phyloP scores from a whole-genome alignment of 169 alveolate species.

The Plasmodium blacklocki region DNA sequence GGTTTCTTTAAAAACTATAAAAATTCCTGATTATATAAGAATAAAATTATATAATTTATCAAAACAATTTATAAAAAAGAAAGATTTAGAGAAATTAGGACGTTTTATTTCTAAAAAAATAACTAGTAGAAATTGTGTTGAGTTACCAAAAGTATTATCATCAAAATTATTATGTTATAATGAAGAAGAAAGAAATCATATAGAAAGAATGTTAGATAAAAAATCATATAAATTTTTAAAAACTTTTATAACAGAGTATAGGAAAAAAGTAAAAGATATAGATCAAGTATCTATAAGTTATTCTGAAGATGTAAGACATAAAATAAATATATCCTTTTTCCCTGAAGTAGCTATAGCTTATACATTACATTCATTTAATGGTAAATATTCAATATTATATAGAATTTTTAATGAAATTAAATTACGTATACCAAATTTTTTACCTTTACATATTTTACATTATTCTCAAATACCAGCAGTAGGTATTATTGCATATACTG shows the following conservation, averaged over 20 bases:
- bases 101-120: conserved; percentile 78
- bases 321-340: conserved; percentile 42
- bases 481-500: conserved; percentile 71
- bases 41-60: conserved; percentile 79
- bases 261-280: conserved; percentile 81
- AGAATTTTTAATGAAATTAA: conserved; percentile 85
- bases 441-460: conserved; percentile 22
- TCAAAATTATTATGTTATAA: conserved; percentile 78
- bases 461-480: conserved; percentile 18
- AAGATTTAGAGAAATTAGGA: conserved; percentile 87
- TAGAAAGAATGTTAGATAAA: conserved; percentile 75
- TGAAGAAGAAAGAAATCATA: conserved; percentile 28
- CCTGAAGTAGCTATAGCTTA: conserved; percentile 84
- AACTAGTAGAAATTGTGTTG: conserved; percentile 87
- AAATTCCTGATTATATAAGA: conserved; percentile 82
- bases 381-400: conserved; percentile 83
- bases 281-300: conserved; percentile 82
- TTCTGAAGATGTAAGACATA: conserved; percentile 86
- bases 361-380: conserved; percentile 89
- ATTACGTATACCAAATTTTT: conserved; percentile 59
- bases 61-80: conserved; percentile 82
- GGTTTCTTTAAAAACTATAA: conserved; percentile 66
- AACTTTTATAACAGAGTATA: conserved; percentile 64
- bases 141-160: conserved; percentile 87
- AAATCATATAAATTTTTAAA: conserved; percentile 77